Conservation (phyloP, 768 basidiomycete species). For the Tremella mesenterica region DNA sequence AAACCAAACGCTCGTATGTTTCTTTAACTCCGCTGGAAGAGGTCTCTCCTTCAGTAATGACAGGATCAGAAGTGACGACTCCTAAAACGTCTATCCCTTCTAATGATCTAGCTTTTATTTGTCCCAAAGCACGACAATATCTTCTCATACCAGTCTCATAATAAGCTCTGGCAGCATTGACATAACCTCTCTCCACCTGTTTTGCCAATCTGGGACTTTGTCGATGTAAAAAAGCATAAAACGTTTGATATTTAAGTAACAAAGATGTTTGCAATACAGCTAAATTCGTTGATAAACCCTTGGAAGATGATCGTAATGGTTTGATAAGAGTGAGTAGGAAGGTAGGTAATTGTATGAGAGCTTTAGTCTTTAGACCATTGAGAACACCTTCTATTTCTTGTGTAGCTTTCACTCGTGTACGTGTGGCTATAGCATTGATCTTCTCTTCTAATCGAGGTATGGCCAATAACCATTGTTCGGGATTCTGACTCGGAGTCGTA, state of each 20-base stretch:
- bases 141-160: constrained; percentile 92
- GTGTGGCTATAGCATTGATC: constrained; percentile 59
- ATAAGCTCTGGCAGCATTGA: constrained; percentile 72
- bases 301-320: constrained; percentile 66
- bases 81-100: constrained; percentile 66
- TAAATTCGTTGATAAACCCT: constrained; percentile 62
- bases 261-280: constrained; percentile 83
- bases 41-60: constrained; percentile 42
- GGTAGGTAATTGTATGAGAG: constrained; percentile 74
- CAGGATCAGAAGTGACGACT: constrained; percentile 46
- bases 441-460: constrained; percentile 73
- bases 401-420: constrained; percentile 74
- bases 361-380: constrained; percentile 80
- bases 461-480: constrained; percentile 74
- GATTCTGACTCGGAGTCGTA: constrained; percentile 56
- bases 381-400: constrained; percentile 71
- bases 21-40: constrained; percentile 4
- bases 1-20: constrained; percentile 52
- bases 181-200: constrained; percentile 81
- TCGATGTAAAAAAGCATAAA: constrained; percentile 77
- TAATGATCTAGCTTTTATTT: constrained; percentile 54
- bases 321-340: constrained; percentile 78
- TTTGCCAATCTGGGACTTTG: constrained; percentile 71
- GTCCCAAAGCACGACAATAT: constrained; percentile 71
- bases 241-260: constrained; percentile 67